A percentile compares a stretch with the other conserved stretches of the same genome.
Conservation (phyloP, 805 yeast genomes). For the Barnettozyma vustinii region DNA sequence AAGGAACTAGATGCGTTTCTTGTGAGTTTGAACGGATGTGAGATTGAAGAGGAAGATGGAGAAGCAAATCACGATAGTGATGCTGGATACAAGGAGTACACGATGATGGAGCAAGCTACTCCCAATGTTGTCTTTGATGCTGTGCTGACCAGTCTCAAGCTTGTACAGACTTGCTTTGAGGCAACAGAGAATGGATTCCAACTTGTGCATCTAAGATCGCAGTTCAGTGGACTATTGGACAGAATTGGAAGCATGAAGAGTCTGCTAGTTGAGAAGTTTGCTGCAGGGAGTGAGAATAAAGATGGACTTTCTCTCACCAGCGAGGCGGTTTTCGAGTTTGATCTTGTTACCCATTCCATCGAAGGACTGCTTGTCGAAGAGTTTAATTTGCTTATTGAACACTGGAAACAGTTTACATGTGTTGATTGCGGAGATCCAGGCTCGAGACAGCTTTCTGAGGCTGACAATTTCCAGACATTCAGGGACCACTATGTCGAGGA, state of each 20-base stretch:
- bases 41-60: constrained; percentile 10
- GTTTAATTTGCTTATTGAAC: background rate
- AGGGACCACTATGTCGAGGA: background rate
- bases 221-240: background rate
- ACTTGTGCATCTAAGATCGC: constrained; percentile 3
- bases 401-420: constrained; percentile 12
- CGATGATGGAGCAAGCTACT: constrained; percentile 22
- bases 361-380: constrained; percentile 8
- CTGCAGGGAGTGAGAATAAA: constrained; percentile 3
- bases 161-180: constrained; percentile 12
- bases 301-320: constrained; percentile 7
- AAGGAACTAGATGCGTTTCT: constrained; percentile 18
- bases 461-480: constrained; percentile 15
- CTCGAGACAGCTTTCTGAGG: constrained; percentile 13
- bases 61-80: constrained; percentile 12
- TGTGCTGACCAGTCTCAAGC: constrained; percentile 8
- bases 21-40: constrained; percentile 13
- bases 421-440: background rate
- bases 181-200: constrained; percentile 9
- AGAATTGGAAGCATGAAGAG: background rate
- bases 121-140: constrained; percentile 21
- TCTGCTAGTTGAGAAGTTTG: background rate
- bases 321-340: constrained; percentile 12
- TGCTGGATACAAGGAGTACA: constrained; percentile 14
- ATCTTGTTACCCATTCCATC: constrained; percentile 10